Evolutionary conservation across 2,329 filamentous ascomycete genomes (phyloP).

Genomic region (Alternaria alternata): DNA sequence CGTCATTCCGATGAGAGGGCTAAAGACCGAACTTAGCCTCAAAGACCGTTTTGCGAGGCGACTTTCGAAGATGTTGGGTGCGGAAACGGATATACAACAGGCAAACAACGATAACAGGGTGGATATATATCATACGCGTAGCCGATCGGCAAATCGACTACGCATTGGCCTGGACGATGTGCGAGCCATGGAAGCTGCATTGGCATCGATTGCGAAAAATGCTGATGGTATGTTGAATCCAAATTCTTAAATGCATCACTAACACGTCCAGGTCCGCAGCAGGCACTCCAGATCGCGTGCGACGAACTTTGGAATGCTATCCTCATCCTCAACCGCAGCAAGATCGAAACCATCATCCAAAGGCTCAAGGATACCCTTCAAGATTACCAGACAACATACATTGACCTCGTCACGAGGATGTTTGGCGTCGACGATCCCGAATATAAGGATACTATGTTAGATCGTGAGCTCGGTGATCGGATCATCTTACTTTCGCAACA

Average conservation of each 20-base stretch:
- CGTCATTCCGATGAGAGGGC: neutral
- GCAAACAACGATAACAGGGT: neutral
- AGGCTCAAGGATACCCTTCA: neutral
- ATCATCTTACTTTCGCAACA: slow-evolving; percentile 11
- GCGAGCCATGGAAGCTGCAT: neutral
- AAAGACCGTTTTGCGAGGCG: neutral
- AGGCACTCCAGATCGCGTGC: neutral
- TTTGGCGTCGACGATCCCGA: neutral
- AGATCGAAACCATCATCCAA: neutral
- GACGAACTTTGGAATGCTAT: slow-evolving; percentile 4
- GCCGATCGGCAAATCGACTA: neutral
- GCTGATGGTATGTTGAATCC: accelerated
- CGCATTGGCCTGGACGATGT: slow-evolving; percentile 1
- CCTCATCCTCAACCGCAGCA: neutral
- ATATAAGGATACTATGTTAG: no score
- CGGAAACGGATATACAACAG: neutral
- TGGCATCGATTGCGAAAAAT: neutral
- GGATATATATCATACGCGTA: neutral
- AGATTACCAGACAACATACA: neutral
- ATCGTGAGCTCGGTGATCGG: slow-evolving; percentile 7
- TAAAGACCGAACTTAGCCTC: neutral
- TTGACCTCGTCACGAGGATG: neutral
- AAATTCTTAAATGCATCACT: neutral
- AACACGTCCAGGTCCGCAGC: neutral
- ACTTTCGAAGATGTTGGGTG: neutral